Evolutionary conservation across 345 rosid genomes (phyloP).

Genomic region (Nephelium lappaceum): DNA sequence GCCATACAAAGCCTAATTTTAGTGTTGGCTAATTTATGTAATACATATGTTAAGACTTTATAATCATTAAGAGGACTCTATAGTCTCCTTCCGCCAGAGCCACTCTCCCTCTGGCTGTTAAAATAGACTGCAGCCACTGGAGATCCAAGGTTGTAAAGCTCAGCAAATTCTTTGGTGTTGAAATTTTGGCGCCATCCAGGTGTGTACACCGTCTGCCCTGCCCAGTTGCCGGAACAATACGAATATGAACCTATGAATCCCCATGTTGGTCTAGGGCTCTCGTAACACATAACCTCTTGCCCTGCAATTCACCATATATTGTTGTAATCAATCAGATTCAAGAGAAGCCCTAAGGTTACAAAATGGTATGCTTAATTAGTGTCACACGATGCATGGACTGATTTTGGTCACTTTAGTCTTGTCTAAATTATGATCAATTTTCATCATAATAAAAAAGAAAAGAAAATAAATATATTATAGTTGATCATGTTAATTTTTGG

Average conservation of each 20-base stretch:
- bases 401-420: no score
- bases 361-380: no score
- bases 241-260: slow-evolving; percentile 73
- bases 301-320: slow-evolving; percentile 35
- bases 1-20: no score
- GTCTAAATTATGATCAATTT: no score
- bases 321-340: not conserved
- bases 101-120: slow-evolving; percentile 86
- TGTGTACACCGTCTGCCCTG: slow-evolving; percentile 82
- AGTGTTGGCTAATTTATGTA: no score
- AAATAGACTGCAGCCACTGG: slow-evolving; percentile 82
- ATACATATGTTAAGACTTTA: no score
- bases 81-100: slow-evolving; percentile 65
- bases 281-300: slow-evolving; percentile 73
- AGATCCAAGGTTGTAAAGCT: slow-evolving; percentile 76
- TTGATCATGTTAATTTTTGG: no score
- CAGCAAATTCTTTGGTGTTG: slow-evolving; percentile 81
- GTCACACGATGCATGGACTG: no score
- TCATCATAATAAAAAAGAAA: no score
- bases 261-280: slow-evolving; percentile 73
- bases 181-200: slow-evolving; percentile 95
- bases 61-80: no score
- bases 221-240: slow-evolving; percentile 77
- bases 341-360: no score
- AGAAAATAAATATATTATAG: no score